These are phyloP conservation scores for Phytophthora idaei DNA, from an alignment of 352 stramenopile genomes.

Conservation along the genomic window DNA sequence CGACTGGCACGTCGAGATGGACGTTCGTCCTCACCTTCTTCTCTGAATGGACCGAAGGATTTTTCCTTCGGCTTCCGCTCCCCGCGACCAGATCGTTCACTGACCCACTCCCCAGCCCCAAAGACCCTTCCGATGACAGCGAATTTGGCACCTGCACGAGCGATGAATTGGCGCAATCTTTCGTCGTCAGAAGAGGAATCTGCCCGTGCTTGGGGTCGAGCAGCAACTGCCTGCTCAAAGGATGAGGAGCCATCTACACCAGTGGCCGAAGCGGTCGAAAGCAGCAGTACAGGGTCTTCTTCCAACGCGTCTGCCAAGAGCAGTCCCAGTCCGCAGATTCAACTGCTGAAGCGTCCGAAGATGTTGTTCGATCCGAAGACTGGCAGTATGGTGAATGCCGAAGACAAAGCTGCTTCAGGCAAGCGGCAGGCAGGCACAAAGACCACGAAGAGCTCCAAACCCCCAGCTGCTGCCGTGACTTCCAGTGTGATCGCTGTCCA, in stretches of 20 bases:
- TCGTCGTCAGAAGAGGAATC: constrained; percentile 4
- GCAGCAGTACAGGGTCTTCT: constrained; percentile 20
- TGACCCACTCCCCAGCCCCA: constrained; percentile 4
- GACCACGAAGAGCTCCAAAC: neutral
- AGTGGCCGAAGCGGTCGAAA: constrained; percentile 10
- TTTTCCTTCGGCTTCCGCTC: neutral
- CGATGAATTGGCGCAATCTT: constrained; percentile 15
- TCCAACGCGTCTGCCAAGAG: constrained; percentile 21
- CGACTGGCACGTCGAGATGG: constrained; percentile 7
- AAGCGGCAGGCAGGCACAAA: constrained; percentile 22
- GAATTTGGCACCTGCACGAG: constrained; percentile 6
- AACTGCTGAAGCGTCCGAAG: constrained; percentile 67
- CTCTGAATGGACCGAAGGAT: neutral
- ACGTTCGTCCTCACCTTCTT: constrained; percentile 4
- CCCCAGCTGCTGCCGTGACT: constrained; percentile 2
- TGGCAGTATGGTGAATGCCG: constrained; percentile 55
- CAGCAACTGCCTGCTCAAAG: constrained; percentile 9
- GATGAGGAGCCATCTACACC: constrained; percentile 15
- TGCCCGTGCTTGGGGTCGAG: neutral
- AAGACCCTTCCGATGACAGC: neutral
- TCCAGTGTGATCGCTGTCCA: neutral
- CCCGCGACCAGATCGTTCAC: constrained; percentile 1
- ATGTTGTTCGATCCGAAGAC: constrained; percentile 82
- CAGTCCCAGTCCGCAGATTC: constrained; percentile 36
- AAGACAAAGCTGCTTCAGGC: constrained; percentile 19